Percentiles rank a stretch among this genome's conserved stretches.
phyloP scores from a whole-genome alignment of 306 rosid genomes.

The Sesbania bispinosa region DNA sequence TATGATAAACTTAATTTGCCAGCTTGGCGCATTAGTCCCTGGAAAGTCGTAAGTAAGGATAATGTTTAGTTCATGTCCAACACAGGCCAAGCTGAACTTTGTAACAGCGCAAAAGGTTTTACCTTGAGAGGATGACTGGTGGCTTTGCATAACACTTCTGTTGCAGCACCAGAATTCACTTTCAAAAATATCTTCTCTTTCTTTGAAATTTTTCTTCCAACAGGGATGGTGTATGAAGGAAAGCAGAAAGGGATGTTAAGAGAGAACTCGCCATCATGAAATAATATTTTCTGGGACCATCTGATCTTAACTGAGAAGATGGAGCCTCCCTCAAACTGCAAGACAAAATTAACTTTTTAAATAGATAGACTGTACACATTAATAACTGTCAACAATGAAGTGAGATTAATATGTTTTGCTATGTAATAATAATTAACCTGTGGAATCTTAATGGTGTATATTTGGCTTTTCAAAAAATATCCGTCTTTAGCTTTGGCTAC shows the following conservation, averaged over 20 bases:
- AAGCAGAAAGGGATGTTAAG: conserved; percentile 72
- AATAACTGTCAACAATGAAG: conserved; percentile 14
- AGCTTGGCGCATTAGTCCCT: conserved; percentile 56
- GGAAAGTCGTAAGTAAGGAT: conserved; percentile 16
- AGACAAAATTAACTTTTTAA: background rate
- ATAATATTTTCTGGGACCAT: conserved; percentile 79
- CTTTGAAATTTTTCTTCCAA: conserved; percentile 43
- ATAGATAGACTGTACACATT: background rate
- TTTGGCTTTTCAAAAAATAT: conserved; percentile 63
- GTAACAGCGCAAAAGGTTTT: background rate
- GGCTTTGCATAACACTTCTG: conserved; percentile 52
- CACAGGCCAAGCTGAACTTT: conserved; percentile 8
- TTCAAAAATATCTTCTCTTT: conserved; percentile 61
- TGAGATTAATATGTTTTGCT: conserved; percentile 7
- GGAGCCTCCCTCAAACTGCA: conserved; percentile 80
- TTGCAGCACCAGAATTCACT: conserved; percentile 52
- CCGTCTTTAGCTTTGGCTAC: conserved; percentile 60
- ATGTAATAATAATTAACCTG: conserved; percentile 53
- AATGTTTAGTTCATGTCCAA: conserved; percentile 8
- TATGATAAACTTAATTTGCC: conserved; percentile 64
- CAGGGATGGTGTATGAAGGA: conserved; percentile 65
- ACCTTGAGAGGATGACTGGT: conserved; percentile 90
- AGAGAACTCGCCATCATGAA: conserved; percentile 51
- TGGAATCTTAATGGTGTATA: conserved; percentile 72
- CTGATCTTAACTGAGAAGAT: conserved; percentile 53